Base-by-base conservation (phyloP, 225 moss, liverwort and hornwort genomes). In the Polytrichum formosum region DNA sequence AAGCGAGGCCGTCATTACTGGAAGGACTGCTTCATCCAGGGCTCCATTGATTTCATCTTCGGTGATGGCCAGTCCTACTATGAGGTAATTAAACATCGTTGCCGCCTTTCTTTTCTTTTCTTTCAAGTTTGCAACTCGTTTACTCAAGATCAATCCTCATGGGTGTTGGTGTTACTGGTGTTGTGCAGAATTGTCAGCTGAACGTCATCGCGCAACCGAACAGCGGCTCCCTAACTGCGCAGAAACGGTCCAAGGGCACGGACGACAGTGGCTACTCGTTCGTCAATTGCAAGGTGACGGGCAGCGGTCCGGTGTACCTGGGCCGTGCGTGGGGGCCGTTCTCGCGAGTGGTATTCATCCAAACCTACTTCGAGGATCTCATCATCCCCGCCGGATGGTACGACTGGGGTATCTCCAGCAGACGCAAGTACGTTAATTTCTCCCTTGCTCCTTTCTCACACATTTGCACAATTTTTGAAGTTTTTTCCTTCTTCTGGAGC, bases 271-370 rank as follows among this genome's bases (percentile, higher is more conserved):
- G 82, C 58, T 86, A 72, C 55, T 53, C 75, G 29, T 77, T 86
- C 53, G 82, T 86, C 61, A 74, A 64, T 33, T 85, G 84, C 75
- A 76, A 56, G 16, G 79, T 85, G 63, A 25, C 74, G 28, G 87
- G 87, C 63, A 74, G 54, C 56, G 82, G 87, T 28, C 76, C 71
- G 35, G 74, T 77, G 58, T 88, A 81, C 66, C 70, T 85, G 55
- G 85, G 85, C 70, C 81, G 85, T 16, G 80, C 85, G 60, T 82
- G 88, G 85, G 88, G 85, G 16, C 82, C 80, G 28, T 78, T 53
- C 75, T 84, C 89, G 20, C 64, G 84, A 25, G 80, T 84, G 35
- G 80, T 86, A 25, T 87, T 86, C 79, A 77, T 84, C 29, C 22
- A 62, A 19, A 84, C 83, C 31, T 80, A 84, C 75, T 77, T 84